Conservation (phyloP, 2,329 filamentous ascomycete genomes). For the Claviceps cyperi region DNA sequence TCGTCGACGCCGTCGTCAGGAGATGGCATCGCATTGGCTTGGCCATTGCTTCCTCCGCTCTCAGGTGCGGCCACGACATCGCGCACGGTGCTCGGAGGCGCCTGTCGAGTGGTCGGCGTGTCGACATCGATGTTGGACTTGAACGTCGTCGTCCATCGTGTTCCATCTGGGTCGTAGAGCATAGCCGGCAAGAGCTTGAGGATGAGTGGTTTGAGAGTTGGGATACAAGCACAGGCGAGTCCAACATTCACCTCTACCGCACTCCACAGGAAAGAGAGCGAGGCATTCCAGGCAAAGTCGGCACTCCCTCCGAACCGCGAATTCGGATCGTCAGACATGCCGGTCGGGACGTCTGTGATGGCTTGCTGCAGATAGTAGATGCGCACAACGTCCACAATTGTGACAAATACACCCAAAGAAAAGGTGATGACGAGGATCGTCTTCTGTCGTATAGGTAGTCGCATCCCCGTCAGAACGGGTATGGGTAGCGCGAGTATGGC, state of each 20-base stretch:
- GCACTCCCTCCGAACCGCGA: conserved; percentile 36
- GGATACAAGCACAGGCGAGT: conserved; percentile 84
- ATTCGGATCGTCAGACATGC: conserved; percentile 20
- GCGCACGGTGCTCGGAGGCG: neutral
- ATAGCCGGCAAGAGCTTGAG: conserved; percentile 46
- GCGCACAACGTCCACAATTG: conserved; percentile 74
- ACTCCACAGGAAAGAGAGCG: conserved; percentile 84
- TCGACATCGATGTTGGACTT: conserved; percentile 19
- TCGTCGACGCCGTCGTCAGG: conserved; percentile 11
- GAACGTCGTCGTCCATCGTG: conserved; percentile 12
- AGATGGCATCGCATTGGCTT: neutral
- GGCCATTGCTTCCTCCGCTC: neutral
- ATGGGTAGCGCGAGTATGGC: conserved; percentile 79
- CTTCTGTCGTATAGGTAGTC: conserved; percentile 72
- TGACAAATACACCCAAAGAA: conserved; percentile 72
- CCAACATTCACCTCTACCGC: conserved; percentile 83
- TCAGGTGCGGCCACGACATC: conserved; percentile 1
- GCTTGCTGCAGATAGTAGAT: conserved; percentile 83
- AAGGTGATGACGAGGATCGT: conserved; percentile 78
- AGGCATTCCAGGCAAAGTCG: conserved; percentile 59
- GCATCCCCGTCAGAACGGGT: conserved; percentile 76
- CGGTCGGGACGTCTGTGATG: conserved; percentile 27
- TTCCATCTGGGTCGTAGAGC: conserved; percentile 36
- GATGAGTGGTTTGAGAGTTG: conserved; percentile 75
- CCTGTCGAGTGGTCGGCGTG: conserved; percentile 11